Evolutionary conservation across 495 filamentous ascomycete genomes (phyloP).

Genomic region (Neurospora terricola): DNA sequence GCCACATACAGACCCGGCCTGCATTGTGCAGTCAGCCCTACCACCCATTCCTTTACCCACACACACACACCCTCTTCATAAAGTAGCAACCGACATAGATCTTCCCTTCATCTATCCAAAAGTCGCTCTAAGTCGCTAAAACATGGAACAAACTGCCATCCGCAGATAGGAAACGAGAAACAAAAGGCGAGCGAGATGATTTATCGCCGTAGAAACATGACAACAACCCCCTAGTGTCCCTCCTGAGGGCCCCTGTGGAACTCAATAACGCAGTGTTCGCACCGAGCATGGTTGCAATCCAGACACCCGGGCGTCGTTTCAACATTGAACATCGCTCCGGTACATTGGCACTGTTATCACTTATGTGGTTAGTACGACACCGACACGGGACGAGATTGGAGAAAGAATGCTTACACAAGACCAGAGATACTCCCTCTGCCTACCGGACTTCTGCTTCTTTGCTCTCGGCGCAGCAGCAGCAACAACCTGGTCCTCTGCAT

Average conservation of each 20-base stretch:
- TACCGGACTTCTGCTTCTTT: not conserved
- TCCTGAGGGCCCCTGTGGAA: not conserved
- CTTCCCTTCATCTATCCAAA: not conserved
- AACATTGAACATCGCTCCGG: not conserved
- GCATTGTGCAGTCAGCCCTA: no score
- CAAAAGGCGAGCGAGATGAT: no score
- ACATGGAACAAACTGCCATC: no score
- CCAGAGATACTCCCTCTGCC: constrained; percentile 1
- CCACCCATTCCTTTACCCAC: no score
- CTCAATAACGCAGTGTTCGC: not conserved
- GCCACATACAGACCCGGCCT: no score
- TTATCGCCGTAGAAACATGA: no score
- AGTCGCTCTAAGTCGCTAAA: no score
- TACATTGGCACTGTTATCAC: not conserved
- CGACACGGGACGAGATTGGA: no score
- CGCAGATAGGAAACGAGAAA: no score
- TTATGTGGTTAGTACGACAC: not conserved
- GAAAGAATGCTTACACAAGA: constrained; percentile 4
- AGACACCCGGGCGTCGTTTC: not conserved
- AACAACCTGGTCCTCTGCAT: not conserved
- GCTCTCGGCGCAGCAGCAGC: not conserved
- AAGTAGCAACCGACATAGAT: no score
- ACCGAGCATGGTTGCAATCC: not conserved
- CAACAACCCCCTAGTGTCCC: no score
- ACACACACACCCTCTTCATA: no score